Conservation (phyloP, 225 moss, liverwort and hornwort genomes). For the Polytrichum commune region DNA sequence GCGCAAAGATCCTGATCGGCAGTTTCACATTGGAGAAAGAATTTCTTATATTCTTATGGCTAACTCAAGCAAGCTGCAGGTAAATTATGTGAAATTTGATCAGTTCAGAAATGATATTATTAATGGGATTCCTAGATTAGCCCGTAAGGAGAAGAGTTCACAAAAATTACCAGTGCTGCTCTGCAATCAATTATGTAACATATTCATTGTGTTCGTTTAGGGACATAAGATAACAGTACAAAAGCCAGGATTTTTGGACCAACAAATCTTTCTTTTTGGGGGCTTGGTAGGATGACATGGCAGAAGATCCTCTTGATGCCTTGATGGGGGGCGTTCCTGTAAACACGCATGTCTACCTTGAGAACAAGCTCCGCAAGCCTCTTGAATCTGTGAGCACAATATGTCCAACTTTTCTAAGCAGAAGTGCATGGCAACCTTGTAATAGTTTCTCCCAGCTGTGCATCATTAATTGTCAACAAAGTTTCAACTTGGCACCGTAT, state of each 20-base stretch:
- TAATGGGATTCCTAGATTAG: too few species aligned
- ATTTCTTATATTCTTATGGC: conserved; percentile 57
- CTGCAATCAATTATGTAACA: too few species aligned
- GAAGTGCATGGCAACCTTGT: too few species aligned
- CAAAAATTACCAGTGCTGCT: too few species aligned
- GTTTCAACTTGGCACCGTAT: too few species aligned
- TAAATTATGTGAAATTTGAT: conserved; percentile 6
- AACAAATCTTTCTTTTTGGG: not conserved
- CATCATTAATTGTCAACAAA: too few species aligned
- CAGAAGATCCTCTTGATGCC: conserved; percentile 58
- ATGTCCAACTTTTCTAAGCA: not conserved
- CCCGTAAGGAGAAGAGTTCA: too few species aligned
- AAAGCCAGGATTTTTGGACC: too few species aligned
- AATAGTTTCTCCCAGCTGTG: too few species aligned
- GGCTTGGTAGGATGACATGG: conserved; percentile 63
- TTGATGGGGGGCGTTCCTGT: conserved; percentile 48
- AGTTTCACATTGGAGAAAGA: conserved; percentile 65
- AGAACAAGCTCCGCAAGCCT: conserved; percentile 69
- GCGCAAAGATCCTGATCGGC: conserved; percentile 61
- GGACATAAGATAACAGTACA: too few species aligned
- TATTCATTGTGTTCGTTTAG: too few species aligned
- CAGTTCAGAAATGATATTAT: not conserved
- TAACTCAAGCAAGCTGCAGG: conserved; percentile 65
- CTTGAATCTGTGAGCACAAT: conserved; percentile 49
- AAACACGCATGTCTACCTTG: conserved; percentile 61